Percentiles rank a stretch among this genome's conserved stretches.
These are phyloP conservation scores for Acanthamoeba castellanii DNA, from an alignment of 208 protist genomes.

Conservation along the genomic window DNA sequence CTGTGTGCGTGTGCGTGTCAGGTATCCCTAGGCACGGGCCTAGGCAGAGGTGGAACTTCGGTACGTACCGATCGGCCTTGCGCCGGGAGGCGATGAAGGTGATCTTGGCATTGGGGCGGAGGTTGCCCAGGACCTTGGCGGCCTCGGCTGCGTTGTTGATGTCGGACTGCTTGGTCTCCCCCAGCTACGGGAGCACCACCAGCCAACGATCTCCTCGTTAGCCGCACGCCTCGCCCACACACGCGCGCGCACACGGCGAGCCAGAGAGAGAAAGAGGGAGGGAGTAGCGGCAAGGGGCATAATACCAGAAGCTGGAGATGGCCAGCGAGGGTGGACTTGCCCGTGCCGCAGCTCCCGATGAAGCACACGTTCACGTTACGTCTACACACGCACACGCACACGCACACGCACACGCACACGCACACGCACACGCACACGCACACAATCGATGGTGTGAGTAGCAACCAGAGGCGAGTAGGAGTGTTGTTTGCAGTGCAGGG, in stretches of 20 bases:
- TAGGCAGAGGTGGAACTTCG: too few species aligned
- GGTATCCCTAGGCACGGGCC: too few species aligned
- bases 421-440: background rate
- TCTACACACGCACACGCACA: background rate
- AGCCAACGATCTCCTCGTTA: too few species aligned
- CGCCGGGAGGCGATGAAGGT: conserved; percentile 1
- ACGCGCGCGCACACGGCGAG: background rate
- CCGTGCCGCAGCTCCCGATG: conserved; percentile 39
- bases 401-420: background rate
- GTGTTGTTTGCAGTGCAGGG: too few species aligned
- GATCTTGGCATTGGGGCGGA: background rate
- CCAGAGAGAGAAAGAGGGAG: background rate
- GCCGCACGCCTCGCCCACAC: too few species aligned
- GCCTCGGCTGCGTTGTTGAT: background rate
- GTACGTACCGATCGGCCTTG: background rate
- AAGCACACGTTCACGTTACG: conserved; percentile 51
- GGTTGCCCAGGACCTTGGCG: background rate
- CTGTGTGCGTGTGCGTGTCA: too few species aligned
- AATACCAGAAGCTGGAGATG: background rate
- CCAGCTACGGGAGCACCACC: background rate
- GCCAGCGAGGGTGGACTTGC: conserved; percentile 4
- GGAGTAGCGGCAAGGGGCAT: background rate
- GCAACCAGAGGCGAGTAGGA: background rate
- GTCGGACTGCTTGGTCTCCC: background rate
- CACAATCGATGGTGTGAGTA: background rate